Base-by-base conservation (phyloP, 768 basidiomycete species). In the Asterophora lycoperdoides region DNA sequence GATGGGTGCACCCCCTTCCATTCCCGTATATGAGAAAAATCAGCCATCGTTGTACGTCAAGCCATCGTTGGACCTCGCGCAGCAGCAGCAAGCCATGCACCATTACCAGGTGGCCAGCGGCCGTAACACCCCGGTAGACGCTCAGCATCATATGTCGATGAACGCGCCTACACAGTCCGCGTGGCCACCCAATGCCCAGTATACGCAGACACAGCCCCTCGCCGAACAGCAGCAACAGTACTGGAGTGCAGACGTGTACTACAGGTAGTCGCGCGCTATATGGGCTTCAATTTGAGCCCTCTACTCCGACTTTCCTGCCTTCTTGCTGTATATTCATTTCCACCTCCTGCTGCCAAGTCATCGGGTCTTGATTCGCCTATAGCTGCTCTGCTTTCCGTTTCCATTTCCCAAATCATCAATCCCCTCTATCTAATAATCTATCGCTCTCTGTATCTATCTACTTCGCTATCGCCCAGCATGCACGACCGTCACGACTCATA, bases 41-140 rank as follows among this genome's bases (percentile, higher is more conserved):
- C 56, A 55, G 29, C 42, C 41, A 18, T 42, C 53, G 40, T 53
- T 65, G 51, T 70, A 64, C 45, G 65, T 61, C 40, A 68, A 68
- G 51, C 47, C 61, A 8, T 14, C 55, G n/a, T 45, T 63, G 55
- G 65, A 64, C n/a, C 50, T 56, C 23, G 48, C 49, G 8, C 55
- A 57, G 3, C 46, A 48, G 37, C 59, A 55, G 32, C 51, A 48
- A 19, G 15, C 29, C 10, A 39, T 49, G 23, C 55, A 50, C 18
- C 45, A 45, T 19, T 53, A 53, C 43, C 42, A 49, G n/a, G 8
- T 49, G 37, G 20, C 44, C 10, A 38, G 32, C 20, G 41, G 44
- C n/a, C 41, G 40, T 17, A 11, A 10, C 2, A 46, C 46, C 13
- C 39, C 47, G 4, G 36, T 38, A 8, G 50, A 37, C 37, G 11